These are phyloP conservation scores for Sporothrix sp. DNA, from an alignment of 2,329 filamentous ascomycete genomes.

Conservation along the genomic window DNA sequence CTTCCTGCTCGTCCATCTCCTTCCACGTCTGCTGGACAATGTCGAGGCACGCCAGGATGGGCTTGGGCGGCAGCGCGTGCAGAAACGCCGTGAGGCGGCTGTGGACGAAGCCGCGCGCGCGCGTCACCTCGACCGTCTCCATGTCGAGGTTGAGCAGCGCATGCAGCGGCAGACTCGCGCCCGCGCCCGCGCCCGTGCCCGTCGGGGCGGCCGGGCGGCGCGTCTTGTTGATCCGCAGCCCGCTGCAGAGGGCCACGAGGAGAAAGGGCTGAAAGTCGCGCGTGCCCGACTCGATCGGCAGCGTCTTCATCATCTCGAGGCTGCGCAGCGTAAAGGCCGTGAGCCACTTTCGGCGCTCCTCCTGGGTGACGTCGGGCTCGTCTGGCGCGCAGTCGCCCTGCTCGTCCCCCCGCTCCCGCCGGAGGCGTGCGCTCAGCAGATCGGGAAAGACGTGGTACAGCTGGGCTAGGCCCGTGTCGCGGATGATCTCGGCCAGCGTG, in stretches of 20 bases:
- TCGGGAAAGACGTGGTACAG: slow-evolving; percentile 45
- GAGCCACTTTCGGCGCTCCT: slow-evolving; percentile 32
- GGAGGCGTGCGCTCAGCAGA: slow-evolving; percentile 34
- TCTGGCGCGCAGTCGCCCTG: slow-evolving; percentile 17
- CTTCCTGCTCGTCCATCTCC: slow-evolving; percentile 31
- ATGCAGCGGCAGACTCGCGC: slow-evolving; percentile 2
- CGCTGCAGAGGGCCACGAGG: slow-evolving; percentile 39
- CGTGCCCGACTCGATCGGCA: slow-evolving; percentile 43
- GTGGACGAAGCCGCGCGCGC: slow-evolving; percentile 38
- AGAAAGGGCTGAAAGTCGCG: slow-evolving; percentile 44
- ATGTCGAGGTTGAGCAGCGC: slow-evolving; percentile 16
- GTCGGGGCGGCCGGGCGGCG: background rate
- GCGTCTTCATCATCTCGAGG: slow-evolving; percentile 36
- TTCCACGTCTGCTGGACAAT: slow-evolving; percentile 44
- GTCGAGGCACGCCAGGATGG: slow-evolving; percentile 38
- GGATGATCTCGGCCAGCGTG: slow-evolving; percentile 42
- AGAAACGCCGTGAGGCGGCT: slow-evolving; percentile 35
- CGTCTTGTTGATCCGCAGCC: slow-evolving; percentile 34
- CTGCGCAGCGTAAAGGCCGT: slow-evolving; percentile 42
- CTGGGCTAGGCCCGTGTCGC: slow-evolving; percentile 42
- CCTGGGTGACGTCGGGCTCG: slow-evolving; percentile 4
- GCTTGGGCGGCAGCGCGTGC: slow-evolving; percentile 40
- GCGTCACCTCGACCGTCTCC: slow-evolving; percentile 34
- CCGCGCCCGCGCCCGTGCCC: background rate
- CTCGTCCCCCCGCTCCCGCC: slow-evolving; percentile 21